Evolutionary conservation across 2,329 filamentous ascomycete genomes (phyloP), one percentile per base, ranked within the genome.

Genomic region (Thielaviopsis ethacetica): DNA sequence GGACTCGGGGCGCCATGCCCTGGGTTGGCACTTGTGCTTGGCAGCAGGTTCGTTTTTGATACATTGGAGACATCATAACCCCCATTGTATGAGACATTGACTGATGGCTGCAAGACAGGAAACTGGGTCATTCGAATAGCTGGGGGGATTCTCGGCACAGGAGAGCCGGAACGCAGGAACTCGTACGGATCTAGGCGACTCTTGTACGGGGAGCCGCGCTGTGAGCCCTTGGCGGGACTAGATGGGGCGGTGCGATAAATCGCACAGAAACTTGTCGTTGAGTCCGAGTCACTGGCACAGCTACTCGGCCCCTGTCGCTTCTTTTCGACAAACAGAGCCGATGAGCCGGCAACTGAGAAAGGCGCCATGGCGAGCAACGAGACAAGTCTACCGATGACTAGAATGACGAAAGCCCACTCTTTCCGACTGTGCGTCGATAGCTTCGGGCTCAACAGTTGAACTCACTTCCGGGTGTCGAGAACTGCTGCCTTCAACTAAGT

Each of bases 241-340:
- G 56, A 59, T 12, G 57, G 60, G 12, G 60, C 57, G 17, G 60
- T 61, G 10, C 49, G 53, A 27, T 53, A 61, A 24, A 50, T 41
- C 6, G 57, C 44, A 19, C n/a, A 51, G n/a, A 38, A 51, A 5
- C 55, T 55, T 55, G 44, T 30, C 2, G 27, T 53, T n/a, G 56
- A 61, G 15, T 61, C 60, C 5, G 56, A 49, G 21, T 61, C 54
- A 38, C 49, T 55, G 26, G 19, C 27, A 19, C 49, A 52, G 26
- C 58, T 54, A 21, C 52, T 49, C 2, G 22, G 56, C 9, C 55
- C 57, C n/a, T 58, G 59, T 10, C 59, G 19, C 19, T 47, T 57
- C 54, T 61, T 61, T 53, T 52, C 55, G 7, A 61, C 55, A 55
- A 61, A 61, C 12, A 61, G 30, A 50, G 21, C 51, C 30, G 54